Percentiles rank a stretch among this genome's conserved stretches.
Evolutionary conservation across 495 filamentous ascomycete species (phyloP).

Genomic region (Penicillium riverlandense): DNA sequence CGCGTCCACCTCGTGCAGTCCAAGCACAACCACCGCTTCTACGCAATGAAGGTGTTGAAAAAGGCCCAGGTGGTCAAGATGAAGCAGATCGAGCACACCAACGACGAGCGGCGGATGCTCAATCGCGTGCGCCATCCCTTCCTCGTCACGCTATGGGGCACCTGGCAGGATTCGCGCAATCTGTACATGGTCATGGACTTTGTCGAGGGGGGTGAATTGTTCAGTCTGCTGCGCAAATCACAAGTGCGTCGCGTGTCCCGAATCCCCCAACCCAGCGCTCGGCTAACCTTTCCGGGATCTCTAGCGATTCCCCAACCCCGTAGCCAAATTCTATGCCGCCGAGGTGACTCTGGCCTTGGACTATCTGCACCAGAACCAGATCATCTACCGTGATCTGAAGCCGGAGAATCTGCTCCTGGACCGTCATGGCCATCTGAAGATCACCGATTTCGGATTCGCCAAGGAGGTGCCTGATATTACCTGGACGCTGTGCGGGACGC

Average conservation of each 20-base stretch:
- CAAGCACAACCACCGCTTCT: slow-evolving; percentile 93
- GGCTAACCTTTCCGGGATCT: neutral
- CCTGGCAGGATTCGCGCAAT: slow-evolving; percentile 91
- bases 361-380: slow-evolving; percentile 89
- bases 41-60: slow-evolving; percentile 96
- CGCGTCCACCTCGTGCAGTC: slow-evolving; percentile 94
- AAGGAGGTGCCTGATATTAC: slow-evolving; percentile 98
- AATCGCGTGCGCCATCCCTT: slow-evolving; percentile 95
- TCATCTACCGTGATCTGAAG: slow-evolving; percentile 96
- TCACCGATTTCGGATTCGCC: slow-evolving; percentile 98
- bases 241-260: slow-evolving; percentile 57
- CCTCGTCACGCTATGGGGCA: slow-evolving; percentile 95
- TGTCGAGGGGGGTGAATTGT: slow-evolving; percentile 97
- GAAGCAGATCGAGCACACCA: slow-evolving; percentile 99
- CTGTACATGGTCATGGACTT: slow-evolving; percentile 99
- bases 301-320: slow-evolving; percentile 96
- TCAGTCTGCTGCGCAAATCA: slow-evolving; percentile 90
- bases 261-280: neutral
- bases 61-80: slow-evolving; percentile 99
- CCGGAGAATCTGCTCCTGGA: slow-evolving; percentile 94
- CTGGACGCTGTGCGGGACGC: slow-evolving; percentile 96
- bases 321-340: slow-evolving; percentile 97
- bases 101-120: slow-evolving; percentile 93
- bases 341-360: slow-evolving; percentile 94
- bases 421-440: slow-evolving; percentile 94